A percentile compares a stretch with the other conserved stretches of the same genome.
Evolutionary conservation across 2,329 filamentous ascomycete genomes (phyloP).

Genomic region (Botryotinia globosa): DNA sequence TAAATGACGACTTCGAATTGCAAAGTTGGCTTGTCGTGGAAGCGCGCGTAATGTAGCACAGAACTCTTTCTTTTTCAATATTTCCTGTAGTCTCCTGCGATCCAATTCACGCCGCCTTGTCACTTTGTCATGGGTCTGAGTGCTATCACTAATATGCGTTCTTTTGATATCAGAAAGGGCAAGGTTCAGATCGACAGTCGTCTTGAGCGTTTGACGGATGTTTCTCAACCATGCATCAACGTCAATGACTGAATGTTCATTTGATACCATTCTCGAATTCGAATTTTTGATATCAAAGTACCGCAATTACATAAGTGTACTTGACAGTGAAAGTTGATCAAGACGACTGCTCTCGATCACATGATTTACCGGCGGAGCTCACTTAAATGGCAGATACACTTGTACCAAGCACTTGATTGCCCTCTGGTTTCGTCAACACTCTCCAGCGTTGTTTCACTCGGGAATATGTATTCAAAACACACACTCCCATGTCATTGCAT

Average conservation of each 20-base stretch:
- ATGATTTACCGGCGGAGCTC: neutral
- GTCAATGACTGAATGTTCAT: neutral
- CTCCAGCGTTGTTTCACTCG: neutral
- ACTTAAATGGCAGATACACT: neutral
- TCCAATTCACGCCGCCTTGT: neutral
- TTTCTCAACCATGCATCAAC: neutral
- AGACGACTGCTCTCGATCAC: neutral
- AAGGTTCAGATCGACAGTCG: neutral
- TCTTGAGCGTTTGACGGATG: neutral
- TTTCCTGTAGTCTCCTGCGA: neutral
- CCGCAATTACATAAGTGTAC: fast-evolving
- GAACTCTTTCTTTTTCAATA: neutral
- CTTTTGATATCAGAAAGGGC: neutral
- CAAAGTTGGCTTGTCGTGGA: neutral
- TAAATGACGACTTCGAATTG: neutral
- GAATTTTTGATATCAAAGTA: neutral
- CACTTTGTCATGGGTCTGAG: neutral
- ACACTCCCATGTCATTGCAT: neutral
- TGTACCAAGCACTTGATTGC: neutral
- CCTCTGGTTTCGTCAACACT: neutral
- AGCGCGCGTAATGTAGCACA: neutral
- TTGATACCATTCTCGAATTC: too few species aligned
- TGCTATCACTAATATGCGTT: neutral
- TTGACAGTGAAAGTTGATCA: neutral
- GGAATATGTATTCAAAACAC: neutral